Percentiles rank a stretch among this genome's conserved stretches.
Conservation (phyloP, 2,329 filamentous ascomycete species). For the Ascochyta fabae region DNA sequence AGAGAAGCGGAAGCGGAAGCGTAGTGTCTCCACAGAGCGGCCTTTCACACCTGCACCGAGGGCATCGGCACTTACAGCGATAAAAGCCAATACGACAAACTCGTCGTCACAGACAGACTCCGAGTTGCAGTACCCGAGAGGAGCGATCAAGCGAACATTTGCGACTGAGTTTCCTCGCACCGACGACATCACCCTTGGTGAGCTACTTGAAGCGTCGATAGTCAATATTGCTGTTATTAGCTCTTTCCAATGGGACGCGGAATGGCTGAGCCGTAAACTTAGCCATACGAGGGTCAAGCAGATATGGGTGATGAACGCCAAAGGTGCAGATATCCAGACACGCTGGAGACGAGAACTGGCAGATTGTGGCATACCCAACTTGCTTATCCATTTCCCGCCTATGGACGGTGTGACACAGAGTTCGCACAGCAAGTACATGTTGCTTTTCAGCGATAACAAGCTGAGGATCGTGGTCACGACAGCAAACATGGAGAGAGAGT, state of each 20-base stretch:
- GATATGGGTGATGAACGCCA: constrained; percentile 66
- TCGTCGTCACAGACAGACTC: not conserved
- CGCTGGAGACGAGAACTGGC: constrained; percentile 36
- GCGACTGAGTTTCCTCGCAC: constrained; percentile 66
- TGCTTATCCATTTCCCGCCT: constrained; percentile 78
- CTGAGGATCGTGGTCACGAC: constrained; percentile 84
- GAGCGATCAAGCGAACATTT: constrained; percentile 83
- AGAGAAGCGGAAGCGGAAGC: constrained; percentile 68
- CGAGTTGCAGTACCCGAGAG: constrained; percentile 59
- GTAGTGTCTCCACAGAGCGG: constrained; percentile 55
- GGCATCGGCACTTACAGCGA: not conserved
- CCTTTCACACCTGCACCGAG: constrained; percentile 34
- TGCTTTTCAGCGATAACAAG: constrained; percentile 78
- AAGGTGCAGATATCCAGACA: constrained; percentile 50
- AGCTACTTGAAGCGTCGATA: constrained; percentile 76
- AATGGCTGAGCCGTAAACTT: constrained; percentile 75
- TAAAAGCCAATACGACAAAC: not conserved
- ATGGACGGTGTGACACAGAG: constrained; percentile 73
- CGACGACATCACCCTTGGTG: constrained; percentile 86
- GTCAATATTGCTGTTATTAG: constrained; percentile 82
- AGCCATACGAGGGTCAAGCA: constrained; percentile 61
- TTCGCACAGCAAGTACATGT: constrained; percentile 95
- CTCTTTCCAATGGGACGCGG: constrained; percentile 83
- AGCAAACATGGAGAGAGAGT: constrained; percentile 82
- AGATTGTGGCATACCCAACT: constrained; percentile 53